These are phyloP conservation scores for Hypsizygus marmoreus DNA, from an alignment of 768 basidiomycete genomes.

Conservation along the genomic window DNA sequence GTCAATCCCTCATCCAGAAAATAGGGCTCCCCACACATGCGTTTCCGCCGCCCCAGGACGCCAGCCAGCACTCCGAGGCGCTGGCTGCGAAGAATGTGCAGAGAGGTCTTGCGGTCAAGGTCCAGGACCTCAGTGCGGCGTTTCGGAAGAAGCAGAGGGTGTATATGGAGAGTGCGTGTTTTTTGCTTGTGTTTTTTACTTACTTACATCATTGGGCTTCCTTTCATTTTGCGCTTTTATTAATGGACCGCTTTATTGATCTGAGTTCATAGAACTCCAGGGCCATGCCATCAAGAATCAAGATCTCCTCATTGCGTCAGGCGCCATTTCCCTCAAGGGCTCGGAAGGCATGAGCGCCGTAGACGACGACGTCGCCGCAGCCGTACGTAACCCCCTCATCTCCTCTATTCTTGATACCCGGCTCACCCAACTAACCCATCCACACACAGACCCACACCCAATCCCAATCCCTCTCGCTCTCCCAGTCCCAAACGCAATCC, in stretches of 20 bases:
- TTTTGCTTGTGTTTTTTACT: slow-evolving; percentile 17
- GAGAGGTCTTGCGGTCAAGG: slow-evolving; percentile 91
- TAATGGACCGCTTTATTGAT: neutral
- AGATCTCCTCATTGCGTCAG: slow-evolving; percentile 89
- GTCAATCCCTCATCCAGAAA: slow-evolving; percentile 70
- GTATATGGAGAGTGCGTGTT: slow-evolving; percentile 92
- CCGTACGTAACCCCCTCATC: slow-evolving; percentile 50
- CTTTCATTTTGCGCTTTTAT: slow-evolving; percentile 3
- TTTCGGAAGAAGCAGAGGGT: slow-evolving; percentile 98
- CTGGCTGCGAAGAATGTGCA: slow-evolving; percentile 92
- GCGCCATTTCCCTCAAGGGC: slow-evolving; percentile 76
- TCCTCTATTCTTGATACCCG: slow-evolving; percentile 8
- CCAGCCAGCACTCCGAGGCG: slow-evolving; percentile 47
- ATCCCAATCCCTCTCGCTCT: slow-evolving; percentile 37
- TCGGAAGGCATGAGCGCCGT: slow-evolving; percentile 81
- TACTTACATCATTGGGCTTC: slow-evolving; percentile 3
- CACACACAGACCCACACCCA: slow-evolving; percentile 29
- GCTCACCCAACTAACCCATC: slow-evolving; percentile 14
- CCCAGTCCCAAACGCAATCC: slow-evolving; percentile 38
- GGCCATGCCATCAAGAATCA: slow-evolving; percentile 98
- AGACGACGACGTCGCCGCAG: slow-evolving; percentile 89
- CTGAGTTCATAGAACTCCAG: slow-evolving; percentile 63
- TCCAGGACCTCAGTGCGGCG: slow-evolving; percentile 87
- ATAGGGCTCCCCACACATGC: slow-evolving; percentile 64
- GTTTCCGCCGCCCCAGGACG: slow-evolving; percentile 58